Conservation (phyloP, 176 grass and related monocot species). For the Hordeum marinum region DNA sequence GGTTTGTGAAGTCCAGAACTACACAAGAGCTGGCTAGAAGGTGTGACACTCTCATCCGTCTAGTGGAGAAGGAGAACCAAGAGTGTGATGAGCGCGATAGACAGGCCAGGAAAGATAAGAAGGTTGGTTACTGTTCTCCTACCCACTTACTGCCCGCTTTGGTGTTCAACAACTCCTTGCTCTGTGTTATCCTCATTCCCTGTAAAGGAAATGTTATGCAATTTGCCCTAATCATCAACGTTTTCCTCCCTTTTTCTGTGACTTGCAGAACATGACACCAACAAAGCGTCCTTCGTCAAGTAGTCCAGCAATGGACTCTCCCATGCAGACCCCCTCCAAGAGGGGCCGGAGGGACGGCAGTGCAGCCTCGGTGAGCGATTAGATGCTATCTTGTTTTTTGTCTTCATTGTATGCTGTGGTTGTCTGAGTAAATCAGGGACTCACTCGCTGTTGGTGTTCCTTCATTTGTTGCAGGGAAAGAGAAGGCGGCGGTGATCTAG, state of each 20-base stretch:
- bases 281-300: conserved; percentile 47
- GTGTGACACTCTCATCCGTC: conserved; percentile 70
- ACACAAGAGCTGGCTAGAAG: conserved; percentile 68
- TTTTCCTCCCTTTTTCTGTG: neutral
- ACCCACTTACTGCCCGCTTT: neutral
- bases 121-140: conserved; percentile 30
- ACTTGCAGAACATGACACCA: conserved; percentile 49
- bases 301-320: conserved; percentile 42
- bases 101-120: conserved; percentile 67
- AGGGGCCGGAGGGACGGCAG: conserved; percentile 52
- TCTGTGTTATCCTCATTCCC: neutral
- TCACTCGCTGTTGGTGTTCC: neutral
- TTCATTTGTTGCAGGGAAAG: conserved; percentile 5
- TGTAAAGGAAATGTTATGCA: neutral
- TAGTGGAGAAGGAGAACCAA: conserved; percentile 85
- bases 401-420: neutral
- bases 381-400: neutral
- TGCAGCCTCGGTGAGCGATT: conserved; percentile 37
- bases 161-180: neutral
- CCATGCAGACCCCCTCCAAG: conserved; percentile 43
- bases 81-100: conserved; percentile 66
- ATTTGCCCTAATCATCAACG: neutral
- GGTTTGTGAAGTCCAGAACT: conserved; percentile 82
- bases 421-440: neutral
- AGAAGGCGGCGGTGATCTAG: conserved; percentile 22